Base-by-base conservation (phyloP, 1,139 yeast species). In the Scheffersomyces lignicola region DNA sequence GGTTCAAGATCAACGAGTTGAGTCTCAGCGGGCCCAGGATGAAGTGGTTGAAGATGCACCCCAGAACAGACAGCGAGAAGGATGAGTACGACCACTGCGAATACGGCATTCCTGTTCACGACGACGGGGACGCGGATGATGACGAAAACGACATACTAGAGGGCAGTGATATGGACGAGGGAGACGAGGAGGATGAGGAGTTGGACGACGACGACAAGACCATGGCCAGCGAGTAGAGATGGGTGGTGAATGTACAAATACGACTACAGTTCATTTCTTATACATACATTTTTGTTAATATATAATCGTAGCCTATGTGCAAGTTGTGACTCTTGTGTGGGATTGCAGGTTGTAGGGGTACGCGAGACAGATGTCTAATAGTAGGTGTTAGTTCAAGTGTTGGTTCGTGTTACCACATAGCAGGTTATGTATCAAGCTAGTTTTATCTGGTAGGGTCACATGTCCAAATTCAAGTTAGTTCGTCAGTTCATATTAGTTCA, bases 11-110 rank as follows among this genome's bases (percentile, higher is more conserved):
- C 26, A 79, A 85, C 49, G 95, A 86, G 54, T 56, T 66, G 37
- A 83, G 96, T 36, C 67, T 75, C 14, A 76, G 86, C 32, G 98
- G 99, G 0, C 94, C 95, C 9, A 73, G 97, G 49, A 92, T 92
- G 98, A 78, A 76, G 51, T 92, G 99, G 99, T 69, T 92, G 42
- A 77, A 97, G 48, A 79, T 79, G 59, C 70, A 75, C 44, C 96
- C 96, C 1, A 70, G 67, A 35, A 67, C 80, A 1, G 66, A 62
- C 8, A 76, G 66, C 32, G 88, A 84, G 48, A 60, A 73, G 48
- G 65, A 62, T 36, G 92, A 83, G 54, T 80, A 67, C 45, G 71
- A 76, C 9, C 65, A 60, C 31, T 84, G 92, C 54, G 87, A 82
- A 54, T 80, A 73, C 49, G 70, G 64, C 30, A 60, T 79, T 17